Evolutionary conservation across 306 rosid genomes (phyloP).

Genomic region (Boehmeria nivea): DNA sequence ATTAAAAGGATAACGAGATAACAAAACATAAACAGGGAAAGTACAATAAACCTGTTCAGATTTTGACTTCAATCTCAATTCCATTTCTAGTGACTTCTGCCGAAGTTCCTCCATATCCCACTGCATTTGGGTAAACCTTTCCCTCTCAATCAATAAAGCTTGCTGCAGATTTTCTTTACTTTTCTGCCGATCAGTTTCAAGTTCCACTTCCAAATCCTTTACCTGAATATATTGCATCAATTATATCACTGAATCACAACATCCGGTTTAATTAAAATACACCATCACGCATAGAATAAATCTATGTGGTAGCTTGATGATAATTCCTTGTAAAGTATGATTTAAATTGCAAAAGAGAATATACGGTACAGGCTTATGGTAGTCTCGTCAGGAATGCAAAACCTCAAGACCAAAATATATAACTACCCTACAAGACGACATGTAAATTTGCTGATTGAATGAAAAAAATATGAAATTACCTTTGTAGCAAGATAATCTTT

Average conservation of each 20-base stretch:
- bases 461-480: constrained; percentile 41
- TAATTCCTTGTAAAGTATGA: too few species aligned
- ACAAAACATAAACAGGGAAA: constrained; percentile 19
- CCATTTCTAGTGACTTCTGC: constrained; percentile 87
- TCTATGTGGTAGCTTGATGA: too few species aligned
- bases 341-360: too few species aligned
- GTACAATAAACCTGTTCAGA: constrained; percentile 51
- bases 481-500: constrained; percentile 90
- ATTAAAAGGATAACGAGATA: constrained; percentile 13
- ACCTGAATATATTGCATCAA: constrained; percentile 56
- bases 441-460: too few species aligned
- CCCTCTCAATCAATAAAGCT: constrained; percentile 89
- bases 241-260: constrained; percentile 11
- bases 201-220: constrained; percentile 96
- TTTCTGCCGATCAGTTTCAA: constrained; percentile 69
- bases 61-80: constrained; percentile 70
- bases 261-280: too few species aligned
- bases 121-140: constrained; percentile 88
- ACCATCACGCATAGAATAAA: too few species aligned
- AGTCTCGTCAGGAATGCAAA: neutral
- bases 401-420: neutral
- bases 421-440: neutral
- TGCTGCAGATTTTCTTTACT: constrained; percentile 93
- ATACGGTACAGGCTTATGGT: neutral
- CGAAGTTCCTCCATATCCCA: constrained; percentile 99